phyloP scores from a whole-genome alignment of 2,329 filamentous ascomycete genomes.

The Aspergillus brasiliensis region DNA sequence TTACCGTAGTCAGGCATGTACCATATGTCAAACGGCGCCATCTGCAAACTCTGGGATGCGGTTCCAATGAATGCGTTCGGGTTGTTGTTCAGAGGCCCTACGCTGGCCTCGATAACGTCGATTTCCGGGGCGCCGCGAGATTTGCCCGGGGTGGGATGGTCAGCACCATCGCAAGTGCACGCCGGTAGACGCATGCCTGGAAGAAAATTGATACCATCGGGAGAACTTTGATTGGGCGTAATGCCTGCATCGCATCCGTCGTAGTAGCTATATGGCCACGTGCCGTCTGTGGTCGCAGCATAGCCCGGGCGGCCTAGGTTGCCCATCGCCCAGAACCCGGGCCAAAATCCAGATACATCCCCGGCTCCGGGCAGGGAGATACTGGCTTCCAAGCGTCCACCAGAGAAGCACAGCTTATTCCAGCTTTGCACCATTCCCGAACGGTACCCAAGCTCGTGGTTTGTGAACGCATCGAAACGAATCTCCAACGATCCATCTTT shows the following conservation, averaged over 20 bases:
- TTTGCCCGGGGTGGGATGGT: slow-evolving; percentile 66
- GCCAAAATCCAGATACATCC: slow-evolving; percentile 71
- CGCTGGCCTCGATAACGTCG: slow-evolving; percentile 71
- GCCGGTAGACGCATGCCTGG: slow-evolving; percentile 71
- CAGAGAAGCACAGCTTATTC: slow-evolving; percentile 74
- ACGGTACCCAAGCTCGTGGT: slow-evolving; percentile 66
- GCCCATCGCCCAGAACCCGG: slow-evolving; percentile 75
- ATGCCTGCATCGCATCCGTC: slow-evolving; percentile 70
- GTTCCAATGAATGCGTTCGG: slow-evolving; percentile 56
- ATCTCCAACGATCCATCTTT: slow-evolving; percentile 64
- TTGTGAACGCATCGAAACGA: slow-evolving; percentile 65
- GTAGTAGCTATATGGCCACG: slow-evolving; percentile 75
- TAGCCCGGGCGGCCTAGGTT: slow-evolving; percentile 71
- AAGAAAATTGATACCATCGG: slow-evolving; percentile 66
- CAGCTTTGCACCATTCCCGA: slow-evolving; percentile 76
- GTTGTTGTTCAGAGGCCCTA: slow-evolving; percentile 53
- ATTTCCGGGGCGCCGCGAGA: slow-evolving; percentile 71
- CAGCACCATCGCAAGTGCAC: slow-evolving; percentile 65
- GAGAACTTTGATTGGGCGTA: slow-evolving; percentile 69
- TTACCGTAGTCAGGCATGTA: slow-evolving; percentile 64
- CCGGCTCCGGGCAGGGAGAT: slow-evolving; percentile 69
- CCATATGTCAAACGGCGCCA: slow-evolving; percentile 70
- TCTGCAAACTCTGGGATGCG: slow-evolving; percentile 68
- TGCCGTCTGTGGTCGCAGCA: slow-evolving; percentile 68
- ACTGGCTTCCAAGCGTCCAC: slow-evolving; percentile 68